Conservation (phyloP, 768 basidiomycete genomes). For the Candolleomyces eurysporus region DNA sequence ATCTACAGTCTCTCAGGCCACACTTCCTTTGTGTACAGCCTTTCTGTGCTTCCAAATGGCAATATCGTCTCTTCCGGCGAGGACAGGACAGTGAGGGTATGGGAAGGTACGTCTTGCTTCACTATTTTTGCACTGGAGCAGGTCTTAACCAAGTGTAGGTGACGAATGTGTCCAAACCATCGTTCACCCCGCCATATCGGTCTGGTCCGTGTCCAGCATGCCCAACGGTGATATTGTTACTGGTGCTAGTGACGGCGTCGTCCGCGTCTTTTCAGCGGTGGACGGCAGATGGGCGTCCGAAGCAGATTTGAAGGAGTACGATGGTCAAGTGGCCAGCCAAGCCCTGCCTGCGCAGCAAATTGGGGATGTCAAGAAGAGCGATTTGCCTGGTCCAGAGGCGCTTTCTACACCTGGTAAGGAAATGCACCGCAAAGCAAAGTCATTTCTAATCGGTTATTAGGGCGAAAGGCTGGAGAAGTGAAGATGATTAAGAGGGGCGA, state of each 20-base stretch:
- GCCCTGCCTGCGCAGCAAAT: slow-evolving; percentile 83
- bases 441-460: slow-evolving; percentile 31
- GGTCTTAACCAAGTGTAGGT: slow-evolving; percentile 42
- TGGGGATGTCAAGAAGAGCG: slow-evolving; percentile 90
- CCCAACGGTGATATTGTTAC: slow-evolving; percentile 92
- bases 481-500: slow-evolving; percentile 85
- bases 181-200: slow-evolving; percentile 93
- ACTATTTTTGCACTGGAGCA: background rate
- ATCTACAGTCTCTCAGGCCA: slow-evolving; percentile 86
- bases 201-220: slow-evolving; percentile 89
- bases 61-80: slow-evolving; percentile 90
- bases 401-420: slow-evolving; percentile 64
- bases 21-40: slow-evolving; percentile 93
- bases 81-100: slow-evolving; percentile 89
- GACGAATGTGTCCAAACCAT: slow-evolving; percentile 88
- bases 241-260: slow-evolving; percentile 83
- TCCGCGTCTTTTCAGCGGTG: slow-evolving; percentile 80
- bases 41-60: slow-evolving; percentile 79
- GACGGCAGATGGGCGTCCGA: slow-evolving; percentile 72
- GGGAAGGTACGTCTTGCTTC: slow-evolving; percentile 57
- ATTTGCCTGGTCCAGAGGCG: slow-evolving; percentile 85
- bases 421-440: background rate
- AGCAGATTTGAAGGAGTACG: slow-evolving; percentile 65
- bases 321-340: slow-evolving; percentile 73
- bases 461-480: slow-evolving; percentile 92